Percentiles rank a stretch among this genome's conserved stretches.
These are phyloP conservation scores for Carex pumila DNA, from an alignment of 176 grass and related monocot species.

Conservation along the genomic window DNA sequence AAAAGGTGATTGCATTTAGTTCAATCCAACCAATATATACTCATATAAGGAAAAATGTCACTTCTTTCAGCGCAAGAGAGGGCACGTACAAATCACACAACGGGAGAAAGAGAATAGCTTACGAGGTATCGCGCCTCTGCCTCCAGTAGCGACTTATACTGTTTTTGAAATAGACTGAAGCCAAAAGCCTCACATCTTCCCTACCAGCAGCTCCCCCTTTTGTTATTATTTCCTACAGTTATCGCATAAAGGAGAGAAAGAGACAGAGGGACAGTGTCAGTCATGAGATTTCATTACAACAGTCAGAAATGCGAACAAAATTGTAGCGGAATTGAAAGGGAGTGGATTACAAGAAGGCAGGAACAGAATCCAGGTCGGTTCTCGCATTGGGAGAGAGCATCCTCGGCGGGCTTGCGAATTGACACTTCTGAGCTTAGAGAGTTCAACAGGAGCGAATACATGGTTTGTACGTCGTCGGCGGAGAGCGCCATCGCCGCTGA, in stretches of 20 bases:
- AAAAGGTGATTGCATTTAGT: background rate
- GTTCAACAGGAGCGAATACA: conserved; percentile 84
- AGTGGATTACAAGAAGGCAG: conserved; percentile 76
- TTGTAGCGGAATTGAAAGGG: background rate
- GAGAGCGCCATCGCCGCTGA: conserved; percentile 67
- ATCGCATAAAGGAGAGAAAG: conserved; percentile 1
- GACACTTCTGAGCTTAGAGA: conserved; percentile 74
- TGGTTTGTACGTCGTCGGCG: conserved; percentile 60
- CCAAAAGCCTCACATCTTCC: conserved; percentile 81
- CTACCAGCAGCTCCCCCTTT: conserved; percentile 62
- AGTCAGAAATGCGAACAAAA: background rate
- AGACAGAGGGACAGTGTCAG: background rate
- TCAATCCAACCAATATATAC: background rate
- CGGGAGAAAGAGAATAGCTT: conserved; percentile 15
- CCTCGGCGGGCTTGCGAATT: conserved; percentile 66
- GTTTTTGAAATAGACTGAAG: conserved; percentile 97
- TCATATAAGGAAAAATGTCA: background rate
- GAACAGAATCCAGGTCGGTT: conserved; percentile 82
- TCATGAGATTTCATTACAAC: background rate
- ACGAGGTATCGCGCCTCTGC: conserved; percentile 66
- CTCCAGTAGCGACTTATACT: conserved; percentile 96
- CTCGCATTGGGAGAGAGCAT: conserved; percentile 76
- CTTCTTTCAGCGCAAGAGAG: too few species aligned
- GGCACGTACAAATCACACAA: background rate
- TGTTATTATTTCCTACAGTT: conserved; percentile 76